Base-by-base conservation (phyloP, 139 green algal genomes). In the Coelastrella sp. region DNA sequence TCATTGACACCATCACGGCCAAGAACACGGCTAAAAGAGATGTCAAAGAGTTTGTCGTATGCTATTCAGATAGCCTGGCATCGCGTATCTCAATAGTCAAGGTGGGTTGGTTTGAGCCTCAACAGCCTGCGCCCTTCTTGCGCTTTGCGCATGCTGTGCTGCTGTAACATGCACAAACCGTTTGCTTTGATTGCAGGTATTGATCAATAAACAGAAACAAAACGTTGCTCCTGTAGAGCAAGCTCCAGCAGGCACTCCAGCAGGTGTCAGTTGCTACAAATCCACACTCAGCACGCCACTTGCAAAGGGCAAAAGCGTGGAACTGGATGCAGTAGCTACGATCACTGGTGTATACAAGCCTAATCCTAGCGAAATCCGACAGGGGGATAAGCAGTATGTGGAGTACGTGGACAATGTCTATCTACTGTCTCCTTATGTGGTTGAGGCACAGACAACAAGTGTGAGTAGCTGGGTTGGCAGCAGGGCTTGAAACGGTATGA, bases 381-480 rank as follows among this genome's bases (percentile, higher is more conserved):
- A 98, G 89, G 63, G 63, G 1, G 97, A 99, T 6, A 58, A 76
- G 15, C 97, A 98, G 94, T 91, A 94, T 1, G 92, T 99, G 72
- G 24, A 96, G 87, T 97, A 93, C 79, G 56, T 88, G 6, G 95
- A 92, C 85, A 95, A 91, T 25, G 57, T 93, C 24, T 95, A 94
- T 66, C 82, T 95, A 19, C 12, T 96, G 35, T 96, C 93, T n/a
- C 95, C 96, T 0, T 98, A 98, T 88, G 12, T 17, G 0, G 90
- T 97, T 49, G 66, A 88, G 7, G 83, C 82, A 6, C 94, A 98
- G 91, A 94, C 73, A 75, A 94, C 90, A 9, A 94, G 92, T 79
- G 94, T 97, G 75, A 75, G 92, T 11, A 66, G 59, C 35, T 49
- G 35, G 35, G 35, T 49, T 49, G 35, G 35, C 3, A 49, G 35